A percentile compares a stretch with the other conserved stretches of the same genome.
Evolutionary conservation across 176 grass and related monocot species (phyloP).

Genomic region (Neostapfia colusana): DNA sequence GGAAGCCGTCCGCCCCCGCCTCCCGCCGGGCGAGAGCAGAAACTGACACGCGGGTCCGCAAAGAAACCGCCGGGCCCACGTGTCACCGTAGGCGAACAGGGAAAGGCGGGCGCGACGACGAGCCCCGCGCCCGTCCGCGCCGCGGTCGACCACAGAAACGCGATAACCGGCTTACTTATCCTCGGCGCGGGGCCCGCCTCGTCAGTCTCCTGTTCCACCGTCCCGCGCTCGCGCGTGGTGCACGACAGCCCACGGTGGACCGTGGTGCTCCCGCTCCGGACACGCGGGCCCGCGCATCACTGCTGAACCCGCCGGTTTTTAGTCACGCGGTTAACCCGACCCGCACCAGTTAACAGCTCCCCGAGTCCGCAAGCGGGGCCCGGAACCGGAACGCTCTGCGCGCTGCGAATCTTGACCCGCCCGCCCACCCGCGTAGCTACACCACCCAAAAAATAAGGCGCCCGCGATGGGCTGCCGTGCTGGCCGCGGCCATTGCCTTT

Average conservation of each 20-base stretch:
- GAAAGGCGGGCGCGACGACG: conserved; percentile 24
- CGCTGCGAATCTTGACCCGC: conserved; percentile 31
- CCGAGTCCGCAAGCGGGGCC: neutral
- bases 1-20: neutral
- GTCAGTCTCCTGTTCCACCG: neutral
- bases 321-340: neutral
- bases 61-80: neutral
- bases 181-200: conserved; percentile 28
- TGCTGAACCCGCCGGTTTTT: neutral
- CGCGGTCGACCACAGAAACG: neutral
- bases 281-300: neutral
- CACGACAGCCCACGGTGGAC: conserved; percentile 49
- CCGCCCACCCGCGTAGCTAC: neutral
- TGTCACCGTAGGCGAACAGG: conserved; percentile 31
- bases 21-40: neutral
- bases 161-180: conserved; percentile 40
- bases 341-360: neutral
- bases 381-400: neutral
- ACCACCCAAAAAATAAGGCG: neutral
- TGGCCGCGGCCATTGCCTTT: neutral
- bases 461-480: neutral
- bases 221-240: neutral
- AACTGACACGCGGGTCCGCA: neutral
- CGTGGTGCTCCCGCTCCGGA: neutral
- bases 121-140: neutral